These are phyloP conservation scores for Solanum corneliomulleri DNA, from an alignment of 257 asterid species.

Conservation along the genomic window DNA sequence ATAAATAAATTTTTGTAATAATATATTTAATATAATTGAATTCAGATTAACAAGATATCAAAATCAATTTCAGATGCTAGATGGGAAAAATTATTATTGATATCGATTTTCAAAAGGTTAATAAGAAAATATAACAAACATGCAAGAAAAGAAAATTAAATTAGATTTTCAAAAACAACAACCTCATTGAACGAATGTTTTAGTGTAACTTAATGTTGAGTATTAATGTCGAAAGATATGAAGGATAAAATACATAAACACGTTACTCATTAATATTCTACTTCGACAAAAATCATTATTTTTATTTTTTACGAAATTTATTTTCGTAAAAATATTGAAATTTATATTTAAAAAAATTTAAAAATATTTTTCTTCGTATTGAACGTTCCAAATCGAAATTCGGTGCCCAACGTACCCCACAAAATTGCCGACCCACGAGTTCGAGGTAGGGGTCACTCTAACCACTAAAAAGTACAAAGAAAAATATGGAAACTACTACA, in stretches of 20 bases:
- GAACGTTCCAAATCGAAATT: background rate
- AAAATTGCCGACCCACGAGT: background rate
- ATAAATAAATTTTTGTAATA: too few relatives aligned
- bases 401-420: background rate
- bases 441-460: conserved; percentile 2
- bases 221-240: too few relatives aligned
- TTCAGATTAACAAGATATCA: background rate
- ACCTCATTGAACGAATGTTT: background rate
- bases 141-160: background rate
- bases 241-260: too few relatives aligned
- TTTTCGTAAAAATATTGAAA: too few relatives aligned
- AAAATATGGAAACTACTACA: background rate
- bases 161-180: background rate
- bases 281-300: too few relatives aligned
- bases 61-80: fast-evolving
- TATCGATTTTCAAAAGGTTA: background rate
- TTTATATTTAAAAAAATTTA: too few relatives aligned
- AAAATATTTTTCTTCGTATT: too few relatives aligned
- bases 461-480: background rate
- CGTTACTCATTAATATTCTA: too few relatives aligned
- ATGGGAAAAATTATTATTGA: background rate
- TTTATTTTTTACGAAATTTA: too few relatives aligned
- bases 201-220: background rate
- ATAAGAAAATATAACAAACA: background rate
- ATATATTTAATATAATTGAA: background rate